Percentiles rank a stretch among this genome's conserved stretches.
phyloP scores from a whole-genome alignment of 768 basidiomycete genomes.

The Wakefieldia striispora region DNA sequence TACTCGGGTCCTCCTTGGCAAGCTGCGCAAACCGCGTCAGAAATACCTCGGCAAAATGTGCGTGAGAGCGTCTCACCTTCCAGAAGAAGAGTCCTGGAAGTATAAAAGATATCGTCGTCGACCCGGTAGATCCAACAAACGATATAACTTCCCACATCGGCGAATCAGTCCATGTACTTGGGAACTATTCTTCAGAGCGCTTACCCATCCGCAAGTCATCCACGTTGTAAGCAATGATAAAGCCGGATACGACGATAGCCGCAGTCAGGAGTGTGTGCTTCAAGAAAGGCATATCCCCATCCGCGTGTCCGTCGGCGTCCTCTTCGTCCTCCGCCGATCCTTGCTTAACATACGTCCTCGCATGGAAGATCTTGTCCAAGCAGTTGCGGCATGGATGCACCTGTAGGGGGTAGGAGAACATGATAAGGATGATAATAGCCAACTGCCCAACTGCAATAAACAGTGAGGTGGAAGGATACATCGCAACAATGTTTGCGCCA shows the following conservation, averaged over 20 bases:
- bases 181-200: conserved; percentile 21
- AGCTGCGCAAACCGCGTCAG: conserved; percentile 45
- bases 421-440: conserved; percentile 86
- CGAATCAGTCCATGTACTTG: conserved; percentile 10
- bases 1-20: conserved; percentile 61
- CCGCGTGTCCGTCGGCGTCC: conserved; percentile 54
- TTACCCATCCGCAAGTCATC: conserved; percentile 74
- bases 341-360: conserved; percentile 36
- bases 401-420: conserved; percentile 93
- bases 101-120: conserved; percentile 96
- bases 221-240: conserved; percentile 74
- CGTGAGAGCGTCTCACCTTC: conserved; percentile 53
- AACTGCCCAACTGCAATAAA: conserved; percentile 92
- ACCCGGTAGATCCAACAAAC: conserved; percentile 96
- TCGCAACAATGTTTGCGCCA: conserved; percentile 89
- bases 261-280: conserved; percentile 73
- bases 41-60: background rate
- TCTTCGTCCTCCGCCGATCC: conserved; percentile 46
- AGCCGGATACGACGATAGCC: conserved; percentile 61
- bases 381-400: conserved; percentile 92
- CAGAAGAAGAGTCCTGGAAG: conserved; percentile 92
- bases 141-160: conserved; percentile 65
- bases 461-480: conserved; percentile 87
- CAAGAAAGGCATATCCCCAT: conserved; percentile 58
- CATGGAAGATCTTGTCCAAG: conserved; percentile 83